Evolutionary conservation across 2,329 filamentous ascomycete genomes (phyloP).

Genomic region (Fusarium citri): DNA sequence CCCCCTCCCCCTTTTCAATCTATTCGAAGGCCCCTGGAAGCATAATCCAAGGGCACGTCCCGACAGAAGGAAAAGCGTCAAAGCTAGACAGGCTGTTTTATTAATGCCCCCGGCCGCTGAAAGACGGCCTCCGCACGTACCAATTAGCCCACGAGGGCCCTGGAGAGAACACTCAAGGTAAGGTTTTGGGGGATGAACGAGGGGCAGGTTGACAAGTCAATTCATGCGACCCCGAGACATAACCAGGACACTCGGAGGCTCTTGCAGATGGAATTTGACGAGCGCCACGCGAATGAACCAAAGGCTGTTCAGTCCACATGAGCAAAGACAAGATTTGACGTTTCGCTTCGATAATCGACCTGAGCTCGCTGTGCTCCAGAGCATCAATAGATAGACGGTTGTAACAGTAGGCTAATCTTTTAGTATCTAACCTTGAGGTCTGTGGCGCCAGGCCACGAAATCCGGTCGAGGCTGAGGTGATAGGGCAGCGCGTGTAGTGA

Average conservation of each 20-base stretch:
- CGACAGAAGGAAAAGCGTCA: slow-evolving; percentile 35
- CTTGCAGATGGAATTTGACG: slow-evolving; percentile 22
- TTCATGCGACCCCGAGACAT: slow-evolving; percentile 45
- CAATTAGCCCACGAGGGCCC: slow-evolving; percentile 29
- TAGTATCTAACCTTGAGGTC: not conserved
- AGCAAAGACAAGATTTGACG: not conserved
- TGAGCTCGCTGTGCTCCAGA: slow-evolving; percentile 10
- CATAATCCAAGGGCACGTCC: slow-evolving; percentile 40
- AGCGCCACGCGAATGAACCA: slow-evolving; percentile 29
- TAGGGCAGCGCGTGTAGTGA: slow-evolving; percentile 20
- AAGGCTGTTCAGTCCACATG: slow-evolving; percentile 7
- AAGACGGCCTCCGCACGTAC: slow-evolving; percentile 43
- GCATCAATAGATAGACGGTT: slow-evolving; percentile 15
- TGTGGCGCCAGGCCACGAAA: slow-evolving; percentile 32
- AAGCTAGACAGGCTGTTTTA: slow-evolving; percentile 43
- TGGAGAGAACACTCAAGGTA: slow-evolving; percentile 24
- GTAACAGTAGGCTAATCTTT: not conserved
- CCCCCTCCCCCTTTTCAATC: slow-evolving; percentile 34
- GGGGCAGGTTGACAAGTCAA: slow-evolving; percentile 39
- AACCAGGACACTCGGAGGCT: slow-evolving; percentile 21
- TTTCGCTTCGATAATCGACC: not conserved
- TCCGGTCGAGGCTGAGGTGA: slow-evolving; percentile 29
- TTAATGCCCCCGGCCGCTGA: slow-evolving; percentile 43
- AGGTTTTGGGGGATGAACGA: slow-evolving; percentile 29
- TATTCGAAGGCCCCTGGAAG: slow-evolving; percentile 27